Base-by-base conservation (phyloP, 2,329 filamentous ascomycete genomes). In the Dothideomycetes sp. region DNA sequence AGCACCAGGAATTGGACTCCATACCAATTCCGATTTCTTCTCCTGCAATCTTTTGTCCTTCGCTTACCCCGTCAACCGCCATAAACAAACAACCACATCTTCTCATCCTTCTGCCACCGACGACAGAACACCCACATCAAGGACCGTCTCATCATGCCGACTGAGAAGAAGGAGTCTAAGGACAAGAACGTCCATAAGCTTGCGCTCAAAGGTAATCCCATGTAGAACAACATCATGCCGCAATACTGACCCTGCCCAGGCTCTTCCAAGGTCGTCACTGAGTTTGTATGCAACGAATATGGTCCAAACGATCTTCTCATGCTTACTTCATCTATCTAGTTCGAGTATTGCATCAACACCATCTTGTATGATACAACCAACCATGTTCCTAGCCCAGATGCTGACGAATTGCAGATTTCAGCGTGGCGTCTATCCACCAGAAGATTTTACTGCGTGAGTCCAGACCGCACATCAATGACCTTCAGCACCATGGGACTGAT, bases 331-430 rank as follows among this genome's bases (percentile, higher is more conserved):
- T 24, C 10, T 49, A 52, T 36, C 58, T 45, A 84, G 77, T 98
- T 98, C 59, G 87, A 98, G 71, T 98, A 94, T 64, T 95, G 86
- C 1, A 95, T 96, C 59, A 91, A 98, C 58, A 93, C 88, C 0
- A 96, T 98, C 45, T 71, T 98, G 78, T 91, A 73, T 54, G 76
- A 54, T 24, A 10, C n/a, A 33, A 23, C 3, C n/a, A 17, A 12
- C 27, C 7, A 19, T 10, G 22, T 15, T 30, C 9, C 15, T 7
- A 18, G 15, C 24, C n/a, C 11, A 20, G 25, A 19, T 32, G 32
- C 44, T 50, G 20, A 50, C 32, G 10, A 6, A 4, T 15, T 11
- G 13, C 51, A 89, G 84, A 38, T 95, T 94, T 64, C 89, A 96
- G 64, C 76, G 77, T 56, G 77, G 76, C 31, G 77, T 81, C 6